phyloP scores from a whole-genome alignment of 2,329 filamentous ascomycete genomes.

The Ophiostoma perfectum region DNA sequence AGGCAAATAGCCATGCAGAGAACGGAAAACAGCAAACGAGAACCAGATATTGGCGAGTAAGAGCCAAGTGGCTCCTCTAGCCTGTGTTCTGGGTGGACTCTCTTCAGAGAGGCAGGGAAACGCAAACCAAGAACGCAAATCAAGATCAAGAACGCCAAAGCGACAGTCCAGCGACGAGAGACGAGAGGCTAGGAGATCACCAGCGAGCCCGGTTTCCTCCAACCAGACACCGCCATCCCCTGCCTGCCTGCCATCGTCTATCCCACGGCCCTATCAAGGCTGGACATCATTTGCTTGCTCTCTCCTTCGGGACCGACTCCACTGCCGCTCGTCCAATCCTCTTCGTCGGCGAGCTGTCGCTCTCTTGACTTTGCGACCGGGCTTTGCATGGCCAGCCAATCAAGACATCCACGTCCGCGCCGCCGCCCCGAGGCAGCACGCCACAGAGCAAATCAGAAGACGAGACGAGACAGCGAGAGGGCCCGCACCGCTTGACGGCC shows the following conservation, averaged over 20 bases:
- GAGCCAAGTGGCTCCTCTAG: conserved; percentile 3
- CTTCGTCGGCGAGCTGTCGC: neutral
- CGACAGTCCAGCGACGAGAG: neutral
- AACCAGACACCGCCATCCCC: conserved; percentile 17
- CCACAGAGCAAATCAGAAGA: conserved; percentile 8
- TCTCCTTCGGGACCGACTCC: neutral
- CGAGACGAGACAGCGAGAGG: neutral
- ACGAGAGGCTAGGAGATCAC: neutral
- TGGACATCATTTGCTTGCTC: neutral
- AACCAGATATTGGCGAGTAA: neutral
- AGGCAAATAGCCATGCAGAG: neutral
- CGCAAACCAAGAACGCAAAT: neutral
- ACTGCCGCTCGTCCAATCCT: neutral
- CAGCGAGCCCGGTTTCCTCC: conserved; percentile 8
- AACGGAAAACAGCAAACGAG: conserved; percentile 9
- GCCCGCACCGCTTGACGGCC: neutral
- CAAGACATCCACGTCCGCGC: neutral
- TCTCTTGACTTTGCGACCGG: neutral
- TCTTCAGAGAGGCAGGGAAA: neutral
- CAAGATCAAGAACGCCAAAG: neutral
- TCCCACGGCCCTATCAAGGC: no score
- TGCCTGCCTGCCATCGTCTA: neutral
- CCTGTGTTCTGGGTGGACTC: neutral
- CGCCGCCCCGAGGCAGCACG: neutral
- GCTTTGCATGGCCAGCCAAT: conserved; percentile 6